Base-by-base conservation (phyloP, 2,329 filamentous ascomycete species). In the Aureobasidium musti region DNA sequence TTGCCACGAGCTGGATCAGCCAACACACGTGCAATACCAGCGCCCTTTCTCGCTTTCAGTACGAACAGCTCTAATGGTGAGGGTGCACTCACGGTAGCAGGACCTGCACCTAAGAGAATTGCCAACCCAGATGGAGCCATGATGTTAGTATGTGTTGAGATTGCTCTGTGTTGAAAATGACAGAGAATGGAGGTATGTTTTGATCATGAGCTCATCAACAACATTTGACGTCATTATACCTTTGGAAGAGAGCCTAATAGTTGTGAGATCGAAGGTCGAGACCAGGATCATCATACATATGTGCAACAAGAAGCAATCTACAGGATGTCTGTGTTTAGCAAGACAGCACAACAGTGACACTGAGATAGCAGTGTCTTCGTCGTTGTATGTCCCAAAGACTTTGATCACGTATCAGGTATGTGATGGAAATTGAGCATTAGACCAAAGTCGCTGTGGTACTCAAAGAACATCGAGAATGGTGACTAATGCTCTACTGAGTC, bases 21-120 rank as follows among this genome's bases (percentile, higher is more conserved):
- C 45, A 86, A 80, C 41, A 85, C 79, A 23, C 83, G 79, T 26
- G 83, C 82, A n/a, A 87, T 86, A 49, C 84, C 84, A 13, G 82
- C 81, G 13, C 83, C 83, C 76, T 83, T 73, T 21, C 47, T 19
- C 21, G 35, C 49, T 26, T n/a, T 63, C 17, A 63, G 47, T 30
- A 41, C 45, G n/a, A 3, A 11, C 13, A 47, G 21, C 23, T 57
- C 26, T 61, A 11, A 14, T 63, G n/a, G 17, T 30, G 37, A 47
- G 65, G 52, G 39, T n/a, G 37, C n/a, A 70, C 67, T 66, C 72
- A 74, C 77, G 2, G 77, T 77, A 33, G 76, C 77, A 49, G 81
- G 82, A 54, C 83, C 82, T 39, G 82, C 82, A 39, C 83, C 83
- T 41, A 84, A 79, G 49, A 84, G 74, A 63, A 84, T 83, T 54